Evolutionary conservation across 106 monocot genomes (phyloP), one percentile per base, ranked within the genome.

Genomic region (Dendrobium officinale): DNA sequence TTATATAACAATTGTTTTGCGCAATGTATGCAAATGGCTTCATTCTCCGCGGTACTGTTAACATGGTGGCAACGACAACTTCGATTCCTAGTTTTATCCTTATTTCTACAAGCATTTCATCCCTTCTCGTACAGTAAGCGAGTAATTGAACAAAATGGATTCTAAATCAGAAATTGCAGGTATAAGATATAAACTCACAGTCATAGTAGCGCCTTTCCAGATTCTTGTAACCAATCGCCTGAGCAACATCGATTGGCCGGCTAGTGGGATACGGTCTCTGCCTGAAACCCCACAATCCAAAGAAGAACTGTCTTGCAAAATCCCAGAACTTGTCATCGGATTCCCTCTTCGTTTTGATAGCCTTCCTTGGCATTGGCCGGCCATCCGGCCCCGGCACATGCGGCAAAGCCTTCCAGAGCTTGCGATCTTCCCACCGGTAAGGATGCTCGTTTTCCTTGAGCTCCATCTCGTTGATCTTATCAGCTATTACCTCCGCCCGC

Each of bases 181-280:
- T 27, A 74, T 49, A 76, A 4, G 49, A 76, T 24, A 1, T 43
- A 56, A 74, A 94, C 94, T 91, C 85, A 94, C 94, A 94, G 73
- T 94, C 94, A 75, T 91, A 94, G 31, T 94, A 94, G 16, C 94
- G 91, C 77, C 78, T 91, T 89, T 94, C 94, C 83, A 94, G 79
- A 51, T 42, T 78, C 88, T 94, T 91, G 44, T 91, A 90, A 73
- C 94, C 94, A 73, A 94, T 90, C 4, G 94, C 91, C 82, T 94
- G 94, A 0, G 94, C 89, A 5, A 90, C 88, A 80, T 94, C 94
- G 17, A 86, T 89, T 0, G 94, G 94, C 55, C 94, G 80, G 5
- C 94, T 89, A 22, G 94, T 85, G 19, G 94, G 94, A 59, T 94
- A 94, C 4, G 94, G 86, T 61, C 94, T 42, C 86, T 91, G 94